Evolutionary conservation across 202 grass and related monocot genomes (phyloP).

Genomic region (Eragrostis tef): DNA sequence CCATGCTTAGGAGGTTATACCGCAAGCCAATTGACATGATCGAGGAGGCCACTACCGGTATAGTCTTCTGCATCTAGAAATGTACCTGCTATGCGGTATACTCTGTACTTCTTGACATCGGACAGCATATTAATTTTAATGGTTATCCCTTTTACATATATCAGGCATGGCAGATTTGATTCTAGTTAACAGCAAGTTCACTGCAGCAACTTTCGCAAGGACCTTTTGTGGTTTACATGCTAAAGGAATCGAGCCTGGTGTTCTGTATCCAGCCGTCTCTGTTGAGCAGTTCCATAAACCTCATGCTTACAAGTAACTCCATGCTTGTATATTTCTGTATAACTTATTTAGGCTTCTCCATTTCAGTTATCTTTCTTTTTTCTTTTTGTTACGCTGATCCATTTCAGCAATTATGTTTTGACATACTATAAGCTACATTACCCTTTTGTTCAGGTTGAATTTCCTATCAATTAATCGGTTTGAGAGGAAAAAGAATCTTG

Average conservation of each 20-base stretch:
- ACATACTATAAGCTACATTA: not conserved
- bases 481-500: conserved; percentile 96
- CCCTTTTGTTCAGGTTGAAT: conserved; percentile 67
- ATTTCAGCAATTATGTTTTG: not conserved
- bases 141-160: conserved; percentile 35
- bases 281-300: conserved; percentile 76
- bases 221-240: conserved; percentile 69
- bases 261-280: conserved; percentile 89
- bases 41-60: conserved; percentile 90
- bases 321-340: conserved; percentile 65
- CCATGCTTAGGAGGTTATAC: conserved; percentile 76
- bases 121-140: conserved; percentile 10
- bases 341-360: conserved; percentile 42
- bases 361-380: not conserved
- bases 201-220: conserved; percentile 74
- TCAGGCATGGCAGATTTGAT: conserved; percentile 92
- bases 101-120: not conserved
- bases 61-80: conserved; percentile 22
- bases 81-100: conserved; percentile 15
- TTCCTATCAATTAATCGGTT: conserved; percentile 93
- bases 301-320: conserved; percentile 78
- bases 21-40: conserved; percentile 90
- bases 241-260: conserved; percentile 66
- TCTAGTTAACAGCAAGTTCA: conserved; percentile 97
- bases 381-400: not conserved